A percentile compares a stretch with the other conserved stretches of the same genome.
phyloP scores from a whole-genome alignment of 257 asterid species.

The Leptodermis oblonga region DNA sequence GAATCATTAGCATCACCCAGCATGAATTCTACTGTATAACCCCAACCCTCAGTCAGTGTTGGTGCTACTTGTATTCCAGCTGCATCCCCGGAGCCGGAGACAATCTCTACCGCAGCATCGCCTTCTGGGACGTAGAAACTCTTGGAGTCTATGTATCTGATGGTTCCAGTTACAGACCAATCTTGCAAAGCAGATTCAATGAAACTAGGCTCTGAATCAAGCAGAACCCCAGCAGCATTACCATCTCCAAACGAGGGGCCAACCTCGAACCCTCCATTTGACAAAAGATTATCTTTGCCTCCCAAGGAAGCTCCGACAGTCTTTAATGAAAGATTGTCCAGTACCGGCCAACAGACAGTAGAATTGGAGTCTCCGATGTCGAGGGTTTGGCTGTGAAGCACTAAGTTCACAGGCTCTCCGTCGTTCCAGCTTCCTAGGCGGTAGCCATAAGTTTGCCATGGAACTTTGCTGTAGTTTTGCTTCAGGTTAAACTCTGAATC shows the following conservation, averaged over 20 bases:
- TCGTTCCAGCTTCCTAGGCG: conserved; percentile 51
- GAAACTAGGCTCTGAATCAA: conserved; percentile 49
- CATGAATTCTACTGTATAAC: conserved; percentile 44
- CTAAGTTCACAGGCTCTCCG: conserved; percentile 44
- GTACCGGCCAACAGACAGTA: conserved; percentile 60
- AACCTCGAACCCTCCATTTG: conserved; percentile 56
- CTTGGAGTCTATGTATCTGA: conserved; percentile 47
- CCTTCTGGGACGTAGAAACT: conserved; percentile 49
- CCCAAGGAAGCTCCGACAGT: conserved; percentile 24
- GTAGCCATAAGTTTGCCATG: conserved; percentile 50
- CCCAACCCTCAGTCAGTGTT: conserved; percentile 35
- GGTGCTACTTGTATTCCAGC: conserved; percentile 50
- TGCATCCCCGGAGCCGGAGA: conserved; percentile 32
- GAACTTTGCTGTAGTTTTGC: conserved; percentile 28
- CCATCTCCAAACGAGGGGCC: conserved; percentile 46
- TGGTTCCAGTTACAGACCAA: conserved; percentile 54
- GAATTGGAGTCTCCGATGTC: conserved; percentile 38
- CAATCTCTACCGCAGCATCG: conserved; percentile 52
- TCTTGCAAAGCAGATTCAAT: conserved; percentile 49
- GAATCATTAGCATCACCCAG: conserved; percentile 67
- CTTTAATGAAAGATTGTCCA: conserved; percentile 37
- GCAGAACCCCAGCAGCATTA: conserved; percentile 35
- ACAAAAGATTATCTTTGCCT: conserved; percentile 33
- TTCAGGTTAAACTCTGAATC: conserved; percentile 34
- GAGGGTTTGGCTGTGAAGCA: conserved; percentile 37